Conservation (phyloP, 345 rosid genomes). For the Eucalyptus melliodora region DNA sequence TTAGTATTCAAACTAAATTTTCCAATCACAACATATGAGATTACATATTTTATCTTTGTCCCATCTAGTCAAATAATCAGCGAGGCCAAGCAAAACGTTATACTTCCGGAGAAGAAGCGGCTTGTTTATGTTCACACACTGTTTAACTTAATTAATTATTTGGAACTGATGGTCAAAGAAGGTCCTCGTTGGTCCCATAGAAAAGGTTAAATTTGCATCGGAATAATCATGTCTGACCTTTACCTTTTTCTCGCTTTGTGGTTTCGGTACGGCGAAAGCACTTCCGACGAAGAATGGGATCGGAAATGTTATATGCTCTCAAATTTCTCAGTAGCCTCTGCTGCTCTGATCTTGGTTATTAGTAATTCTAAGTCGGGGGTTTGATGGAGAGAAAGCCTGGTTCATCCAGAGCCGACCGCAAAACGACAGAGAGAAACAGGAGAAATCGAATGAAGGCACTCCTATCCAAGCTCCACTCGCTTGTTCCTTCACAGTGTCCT, state of each 20-base stretch:
- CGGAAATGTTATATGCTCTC: not conserved
- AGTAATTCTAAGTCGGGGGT: not conserved
- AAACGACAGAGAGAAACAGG: conserved; percentile 41
- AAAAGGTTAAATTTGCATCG: not conserved
- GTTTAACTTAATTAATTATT: not conserved
- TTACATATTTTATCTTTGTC: not conserved
- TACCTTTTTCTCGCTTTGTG: not conserved
- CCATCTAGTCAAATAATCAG: not conserved
- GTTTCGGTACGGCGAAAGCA: not conserved
- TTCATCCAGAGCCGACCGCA: conserved; percentile 39
- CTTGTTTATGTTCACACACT: not conserved
- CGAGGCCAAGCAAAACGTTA: not conserved
- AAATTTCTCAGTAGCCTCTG: not conserved
- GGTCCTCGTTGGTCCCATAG: not conserved
- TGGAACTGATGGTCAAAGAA: not conserved
- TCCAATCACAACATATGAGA: not conserved
- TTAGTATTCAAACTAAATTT: not conserved
- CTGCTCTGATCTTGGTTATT: not conserved
- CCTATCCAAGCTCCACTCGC: conserved; percentile 32
- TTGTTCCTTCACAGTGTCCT: conserved; percentile 25
- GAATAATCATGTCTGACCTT: not conserved
- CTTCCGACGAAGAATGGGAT: not conserved
- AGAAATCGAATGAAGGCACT: conserved; percentile 60
- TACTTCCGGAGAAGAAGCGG: not conserved
- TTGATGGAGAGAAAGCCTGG: conserved; percentile 23